Evolutionary conservation across 495 filamentous ascomycete species (phyloP).

Genomic region (Penicillium canescens): DNA sequence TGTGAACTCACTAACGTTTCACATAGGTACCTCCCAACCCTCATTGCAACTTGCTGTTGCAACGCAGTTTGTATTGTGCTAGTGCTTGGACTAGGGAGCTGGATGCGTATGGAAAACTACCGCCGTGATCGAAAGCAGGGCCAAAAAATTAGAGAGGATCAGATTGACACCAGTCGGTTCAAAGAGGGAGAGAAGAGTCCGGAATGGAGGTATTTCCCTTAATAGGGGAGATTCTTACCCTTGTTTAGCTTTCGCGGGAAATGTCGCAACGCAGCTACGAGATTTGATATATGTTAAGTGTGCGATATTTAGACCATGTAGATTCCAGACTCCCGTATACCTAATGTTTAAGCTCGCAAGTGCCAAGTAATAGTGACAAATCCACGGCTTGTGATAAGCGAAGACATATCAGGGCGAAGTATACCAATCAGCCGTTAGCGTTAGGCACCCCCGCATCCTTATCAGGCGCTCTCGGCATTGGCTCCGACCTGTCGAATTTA

Average conservation of each 20-base stretch:
- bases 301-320: too few species aligned
- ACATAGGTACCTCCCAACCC: conserved; percentile 56
- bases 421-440: conserved; percentile 10
- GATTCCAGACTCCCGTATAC: too few species aligned
- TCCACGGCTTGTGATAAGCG: background rate
- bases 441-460: conserved; percentile 20
- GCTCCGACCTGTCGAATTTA: conserved; percentile 9
- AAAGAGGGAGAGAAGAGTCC: conserved; percentile 58
- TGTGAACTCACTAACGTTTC: background rate
- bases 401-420: background rate
- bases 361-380: too few species aligned
- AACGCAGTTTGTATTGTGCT: conserved; percentile 61
- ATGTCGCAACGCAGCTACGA: too few species aligned
- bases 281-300: too few species aligned
- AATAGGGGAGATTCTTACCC: background rate
- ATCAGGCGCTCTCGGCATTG: conserved; percentile 12
- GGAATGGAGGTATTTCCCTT: conserved; percentile 66
- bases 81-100: conserved; percentile 55
- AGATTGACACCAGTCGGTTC: conserved; percentile 61
- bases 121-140: conserved; percentile 61
- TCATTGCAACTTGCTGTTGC: conserved; percentile 70
- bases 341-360: too few species aligned
- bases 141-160: conserved; percentile 50
- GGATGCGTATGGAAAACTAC: conserved; percentile 67
- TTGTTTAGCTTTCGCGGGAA: too few species aligned